A percentile compares a stretch with the other conserved stretches of the same genome.
These are phyloP conservation scores for Ceratobasidium sp. DNA, from an alignment of 1,284 basidiomycete genomes.

Conservation along the genomic window DNA sequence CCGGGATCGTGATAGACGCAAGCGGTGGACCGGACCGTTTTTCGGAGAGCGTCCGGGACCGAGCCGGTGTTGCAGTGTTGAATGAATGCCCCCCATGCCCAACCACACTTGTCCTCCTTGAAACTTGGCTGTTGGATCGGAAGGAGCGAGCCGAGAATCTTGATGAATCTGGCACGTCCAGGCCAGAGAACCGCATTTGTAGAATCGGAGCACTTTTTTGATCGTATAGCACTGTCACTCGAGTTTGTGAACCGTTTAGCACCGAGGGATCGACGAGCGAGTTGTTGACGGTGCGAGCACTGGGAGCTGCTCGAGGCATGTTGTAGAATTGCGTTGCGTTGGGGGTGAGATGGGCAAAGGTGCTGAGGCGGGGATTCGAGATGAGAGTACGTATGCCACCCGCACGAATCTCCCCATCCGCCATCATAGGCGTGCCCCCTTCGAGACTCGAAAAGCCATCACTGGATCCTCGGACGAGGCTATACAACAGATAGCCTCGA, in stretches of 20 bases:
- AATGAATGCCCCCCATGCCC: conserved; percentile 33
- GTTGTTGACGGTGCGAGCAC: background rate
- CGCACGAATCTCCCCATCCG: background rate
- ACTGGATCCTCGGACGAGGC: conserved; percentile 73
- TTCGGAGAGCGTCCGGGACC: conserved; percentile 28
- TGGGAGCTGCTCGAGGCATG: conserved; percentile 1
- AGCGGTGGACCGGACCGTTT: conserved; percentile 28
- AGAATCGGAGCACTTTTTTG: conserved; percentile 30
- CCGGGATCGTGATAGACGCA: conserved; percentile 23
- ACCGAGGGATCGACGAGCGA: conserved; percentile 4
- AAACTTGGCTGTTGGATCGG: background rate
- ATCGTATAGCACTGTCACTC: conserved; percentile 39
- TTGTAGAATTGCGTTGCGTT: conserved; percentile 44
- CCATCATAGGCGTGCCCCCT: conserved; percentile 1
- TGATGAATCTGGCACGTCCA: conserved; percentile 32
- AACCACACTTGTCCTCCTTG: conserved; percentile 7
- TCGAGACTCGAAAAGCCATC: conserved; percentile 38
- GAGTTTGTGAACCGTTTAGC: background rate
- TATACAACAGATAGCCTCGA: conserved; percentile 68
- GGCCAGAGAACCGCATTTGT: conserved; percentile 40
- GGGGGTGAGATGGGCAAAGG: conserved; percentile 47
- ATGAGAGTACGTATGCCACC: conserved; percentile 40
- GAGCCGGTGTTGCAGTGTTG: background rate
- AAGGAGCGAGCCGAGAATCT: conserved; percentile 2
- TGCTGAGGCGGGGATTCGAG: conserved; percentile 47